These are phyloP conservation scores for Fraxinus anomala DNA, from an alignment of 257 asterid species.

Conservation along the genomic window DNA sequence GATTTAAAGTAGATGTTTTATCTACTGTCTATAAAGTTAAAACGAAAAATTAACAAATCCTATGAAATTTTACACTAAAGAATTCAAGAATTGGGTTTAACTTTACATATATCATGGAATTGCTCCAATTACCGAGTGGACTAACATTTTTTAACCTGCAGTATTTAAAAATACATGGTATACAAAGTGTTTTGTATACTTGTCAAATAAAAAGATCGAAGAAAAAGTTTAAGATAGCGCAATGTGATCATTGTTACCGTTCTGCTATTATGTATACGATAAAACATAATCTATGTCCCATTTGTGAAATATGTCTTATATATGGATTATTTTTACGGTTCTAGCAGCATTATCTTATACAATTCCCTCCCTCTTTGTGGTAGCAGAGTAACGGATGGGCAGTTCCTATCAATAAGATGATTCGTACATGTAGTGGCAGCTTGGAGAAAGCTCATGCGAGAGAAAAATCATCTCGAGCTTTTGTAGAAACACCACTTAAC, in stretches of 20 bases:
- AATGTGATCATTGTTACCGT: background rate
- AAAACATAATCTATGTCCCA: background rate
- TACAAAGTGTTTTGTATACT: too few relatives aligned
- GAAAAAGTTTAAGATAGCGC: background rate
- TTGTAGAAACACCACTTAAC: slow-evolving; percentile 25
- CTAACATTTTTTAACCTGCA: background rate
- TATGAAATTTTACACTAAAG: too few relatives aligned
- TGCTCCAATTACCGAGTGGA: background rate
- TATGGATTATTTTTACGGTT: background rate
- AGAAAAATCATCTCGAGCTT: slow-evolving; percentile 12
- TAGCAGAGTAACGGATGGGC: slow-evolving; percentile 23
- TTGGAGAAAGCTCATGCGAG: background rate
- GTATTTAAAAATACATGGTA: too few relatives aligned
- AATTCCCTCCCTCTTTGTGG: background rate
- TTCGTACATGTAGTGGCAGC: slow-evolving; percentile 19
- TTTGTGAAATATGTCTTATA: background rate
- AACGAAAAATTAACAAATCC: background rate
- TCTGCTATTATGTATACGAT: background rate
- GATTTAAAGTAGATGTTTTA: slow-evolving; percentile 4
- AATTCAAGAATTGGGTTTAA: too few relatives aligned
- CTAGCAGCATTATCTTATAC: background rate
- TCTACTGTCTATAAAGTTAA: background rate
- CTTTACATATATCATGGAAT: background rate
- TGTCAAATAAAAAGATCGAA: background rate
- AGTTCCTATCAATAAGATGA: slow-evolving; percentile 12